Percentiles rank a stretch among this genome's conserved stretches.
Evolutionary conservation across 2,329 filamentous ascomycete species (phyloP).

Genomic region (Malbranchea zuffiana): DNA sequence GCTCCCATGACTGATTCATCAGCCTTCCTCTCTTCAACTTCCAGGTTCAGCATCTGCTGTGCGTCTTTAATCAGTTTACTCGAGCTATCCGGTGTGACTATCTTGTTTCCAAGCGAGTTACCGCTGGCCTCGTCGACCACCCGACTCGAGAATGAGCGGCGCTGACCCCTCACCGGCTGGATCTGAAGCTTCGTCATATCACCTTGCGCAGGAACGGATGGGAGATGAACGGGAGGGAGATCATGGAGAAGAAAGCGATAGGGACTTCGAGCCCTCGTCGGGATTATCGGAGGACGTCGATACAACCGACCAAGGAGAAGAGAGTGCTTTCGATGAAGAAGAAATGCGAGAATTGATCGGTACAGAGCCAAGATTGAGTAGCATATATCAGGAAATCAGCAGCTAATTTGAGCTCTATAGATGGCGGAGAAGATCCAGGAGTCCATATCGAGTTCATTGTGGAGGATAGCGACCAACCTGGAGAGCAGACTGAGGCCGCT

Average conservation of each 20-base stretch:
- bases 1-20: too few relatives aligned
- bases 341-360: slow-evolving; percentile 16
- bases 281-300: slow-evolving; percentile 27
- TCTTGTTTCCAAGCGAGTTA: too few relatives aligned
- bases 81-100: too few relatives aligned
- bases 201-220: slow-evolving; percentile 27
- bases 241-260: slow-evolving; percentile 37
- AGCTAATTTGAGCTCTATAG: slow-evolving; percentile 1
- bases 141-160: too few relatives aligned
- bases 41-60: too few relatives aligned
- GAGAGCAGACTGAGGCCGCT: slow-evolving; percentile 11
- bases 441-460: slow-evolving; percentile 24
- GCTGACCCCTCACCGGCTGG: too few relatives aligned
- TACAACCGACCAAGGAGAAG: slow-evolving; percentile 15
- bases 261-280: slow-evolving; percentile 40
- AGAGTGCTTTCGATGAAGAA: slow-evolving; percentile 29
- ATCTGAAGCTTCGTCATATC: too few relatives aligned
- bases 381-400: background rate
- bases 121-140: too few relatives aligned
- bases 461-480: slow-evolving; percentile 18
- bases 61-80: too few relatives aligned
- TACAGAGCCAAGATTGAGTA: slow-evolving; percentile 11
- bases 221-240: slow-evolving; percentile 23
- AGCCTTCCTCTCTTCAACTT: too few relatives aligned
- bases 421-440: slow-evolving; percentile 17